Base-by-base conservation (phyloP, 1,139 yeast species). In the Casaregolazyma lundiana region DNA sequence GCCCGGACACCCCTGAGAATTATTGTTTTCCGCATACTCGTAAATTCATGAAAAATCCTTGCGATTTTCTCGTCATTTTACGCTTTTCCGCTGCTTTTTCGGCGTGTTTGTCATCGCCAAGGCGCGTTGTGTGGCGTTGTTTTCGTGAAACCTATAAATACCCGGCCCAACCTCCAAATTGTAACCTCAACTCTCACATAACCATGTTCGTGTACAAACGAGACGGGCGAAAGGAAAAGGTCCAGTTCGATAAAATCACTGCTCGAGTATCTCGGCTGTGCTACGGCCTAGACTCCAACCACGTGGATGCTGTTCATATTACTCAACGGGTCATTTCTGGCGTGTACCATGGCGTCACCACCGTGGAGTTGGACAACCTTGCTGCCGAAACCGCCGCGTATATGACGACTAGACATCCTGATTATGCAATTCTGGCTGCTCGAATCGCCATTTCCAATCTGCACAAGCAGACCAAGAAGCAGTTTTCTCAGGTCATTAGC, bases 361-460 rank as follows among this genome's bases (percentile, higher is more conserved):
- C 98, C 49, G 79, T 86, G 54, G 97, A 89, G 67, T 77, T 90
- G 54, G 92, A 86, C 59, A 89, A 92, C 69, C 76, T 92, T 49
- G 95, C 96, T 43, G 96, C 97, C 37, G 98, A 92, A 70, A 89
- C 97, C 35, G 94, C 97, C 49, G 97, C 97, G 38, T 84, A 86
- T 61, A 84, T 90, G 96, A 87, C 97, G 52, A 92, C 97, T 16
- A 80, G 84, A 51, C 98, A 92, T 66, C 97, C 97, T 18, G 97
- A 92, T 69, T 90, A 92, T 61, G 96, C 97, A 41, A 80, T 81
- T 38, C 76, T 92, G 57, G 98, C 97, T 44, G 97, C 97, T 26
- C 82, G 98, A 69, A 82, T 92, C 52, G 96, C 96, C 32, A 85
- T 90, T 43, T 83, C 95, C 39, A 87, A 88, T 67, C 75, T 90